Evolutionary conservation across 805 yeast genomes (phyloP).

Genomic region (Cephaloascus fragrans): DNA sequence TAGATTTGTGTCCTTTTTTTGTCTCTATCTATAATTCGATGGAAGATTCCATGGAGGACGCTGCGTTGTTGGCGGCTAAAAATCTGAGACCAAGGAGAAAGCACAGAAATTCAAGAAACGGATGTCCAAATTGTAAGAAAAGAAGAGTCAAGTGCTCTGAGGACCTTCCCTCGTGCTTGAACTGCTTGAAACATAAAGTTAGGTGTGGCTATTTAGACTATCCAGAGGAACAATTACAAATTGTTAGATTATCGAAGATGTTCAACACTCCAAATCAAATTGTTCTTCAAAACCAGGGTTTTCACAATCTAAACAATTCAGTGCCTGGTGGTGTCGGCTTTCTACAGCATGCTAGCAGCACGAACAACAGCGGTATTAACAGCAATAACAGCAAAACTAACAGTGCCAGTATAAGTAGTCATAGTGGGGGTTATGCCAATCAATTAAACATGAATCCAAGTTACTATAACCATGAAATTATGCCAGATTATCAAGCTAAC

Average conservation of each 20-base stretch:
- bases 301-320: background rate
- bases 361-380: background rate
- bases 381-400: background rate
- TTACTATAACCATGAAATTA: background rate
- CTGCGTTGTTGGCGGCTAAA: constrained; percentile 1
- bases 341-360: background rate
- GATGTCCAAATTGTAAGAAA: constrained; percentile 33
- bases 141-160: constrained; percentile 32
- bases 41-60: background rate
- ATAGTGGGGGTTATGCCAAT: too few species aligned
- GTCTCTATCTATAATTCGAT: too few species aligned
- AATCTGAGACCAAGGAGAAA: constrained; percentile 9
- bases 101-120: constrained; percentile 22
- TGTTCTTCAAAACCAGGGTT: constrained; percentile 1
- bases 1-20: too few species aligned
- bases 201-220: constrained; percentile 28
- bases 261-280: constrained; percentile 6
- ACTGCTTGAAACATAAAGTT: constrained; percentile 28
- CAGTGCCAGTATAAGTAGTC: too few species aligned
- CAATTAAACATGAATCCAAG: background rate
- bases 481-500: background rate
- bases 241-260: background rate
- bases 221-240: constrained; percentile 19
- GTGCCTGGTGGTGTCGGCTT: background rate
- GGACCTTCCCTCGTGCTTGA: constrained; percentile 26